Evolutionary conservation across 805 yeast genomes (phyloP).

Genomic region (Candida takata): DNA sequence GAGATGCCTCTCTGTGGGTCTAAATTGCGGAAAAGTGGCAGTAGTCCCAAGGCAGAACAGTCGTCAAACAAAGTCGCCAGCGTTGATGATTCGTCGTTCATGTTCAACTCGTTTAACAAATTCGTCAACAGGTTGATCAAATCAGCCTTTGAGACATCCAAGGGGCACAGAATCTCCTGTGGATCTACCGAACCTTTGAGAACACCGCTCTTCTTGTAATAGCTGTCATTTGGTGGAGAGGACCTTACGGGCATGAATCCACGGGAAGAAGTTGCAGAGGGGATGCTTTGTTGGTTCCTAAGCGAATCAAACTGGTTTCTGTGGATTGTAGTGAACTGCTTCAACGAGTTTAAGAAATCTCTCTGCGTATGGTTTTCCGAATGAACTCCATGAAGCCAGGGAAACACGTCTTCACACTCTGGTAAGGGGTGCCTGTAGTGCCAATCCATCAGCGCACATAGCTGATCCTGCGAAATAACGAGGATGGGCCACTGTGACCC

Average conservation of each 20-base stretch:
- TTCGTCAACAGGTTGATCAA: constrained; percentile 17
- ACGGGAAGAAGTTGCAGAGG: constrained; percentile 13
- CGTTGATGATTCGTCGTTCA: constrained; percentile 9
- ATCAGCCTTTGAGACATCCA: constrained; percentile 36
- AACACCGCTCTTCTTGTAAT: constrained; percentile 30
- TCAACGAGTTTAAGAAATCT: constrained; percentile 17
- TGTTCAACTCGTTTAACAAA: constrained; percentile 20
- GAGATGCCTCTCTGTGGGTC: constrained; percentile 72
- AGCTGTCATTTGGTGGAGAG: constrained; percentile 10
- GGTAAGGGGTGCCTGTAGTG: constrained; percentile 41
- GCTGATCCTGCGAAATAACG: constrained; percentile 15
- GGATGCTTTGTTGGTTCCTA: constrained; percentile 15
- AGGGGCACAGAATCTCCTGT: constrained; percentile 44
- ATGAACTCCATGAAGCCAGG: constrained; percentile 76
- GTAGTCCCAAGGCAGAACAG: constrained; percentile 26
- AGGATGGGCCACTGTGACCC: constrained; percentile 16
- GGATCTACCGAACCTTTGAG: constrained; percentile 50
- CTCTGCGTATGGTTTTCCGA: constrained; percentile 22
- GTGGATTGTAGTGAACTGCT: constrained; percentile 17
- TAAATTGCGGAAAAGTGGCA: constrained; percentile 49
- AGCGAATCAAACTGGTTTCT: constrained; percentile 19
- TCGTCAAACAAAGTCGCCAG: constrained; percentile 17
- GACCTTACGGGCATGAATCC: constrained; percentile 24
- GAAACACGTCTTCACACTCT: constrained; percentile 63
- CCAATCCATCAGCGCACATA: constrained; percentile 14